phyloP scores from a whole-genome alignment of 2,329 filamentous ascomycete species.

The Fusarium irregulare region DNA sequence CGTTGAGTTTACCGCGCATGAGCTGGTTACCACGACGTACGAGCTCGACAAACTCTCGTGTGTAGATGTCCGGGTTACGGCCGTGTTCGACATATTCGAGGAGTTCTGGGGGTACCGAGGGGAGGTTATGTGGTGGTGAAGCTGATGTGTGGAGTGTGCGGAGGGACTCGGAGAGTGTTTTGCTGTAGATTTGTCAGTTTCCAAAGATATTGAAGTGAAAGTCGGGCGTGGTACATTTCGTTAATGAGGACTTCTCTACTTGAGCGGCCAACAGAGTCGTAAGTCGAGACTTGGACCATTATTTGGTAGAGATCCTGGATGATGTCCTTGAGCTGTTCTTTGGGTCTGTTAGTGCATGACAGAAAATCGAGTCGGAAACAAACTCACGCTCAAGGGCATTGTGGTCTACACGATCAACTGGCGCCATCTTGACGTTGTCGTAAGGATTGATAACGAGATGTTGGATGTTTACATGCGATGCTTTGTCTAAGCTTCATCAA shows the following conservation, averaged over 20 bases:
- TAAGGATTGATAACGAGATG: slow-evolving; percentile 2
- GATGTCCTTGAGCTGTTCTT: slow-evolving; percentile 70
- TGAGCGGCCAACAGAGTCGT: slow-evolving; percentile 64
- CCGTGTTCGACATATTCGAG: slow-evolving; percentile 77
- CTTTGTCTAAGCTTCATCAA: neutral
- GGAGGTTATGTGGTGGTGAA: slow-evolving; percentile 57
- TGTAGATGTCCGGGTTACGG: slow-evolving; percentile 80
- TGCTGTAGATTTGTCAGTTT: slow-evolving; percentile 45
- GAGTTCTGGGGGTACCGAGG: slow-evolving; percentile 69
- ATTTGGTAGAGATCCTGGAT: slow-evolving; percentile 73
- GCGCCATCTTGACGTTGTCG: slow-evolving; percentile 52
- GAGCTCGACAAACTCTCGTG: slow-evolving; percentile 77
- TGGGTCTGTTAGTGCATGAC: slow-evolving; percentile 15
- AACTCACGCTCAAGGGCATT: slow-evolving; percentile 55
- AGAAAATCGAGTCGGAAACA: neutral
- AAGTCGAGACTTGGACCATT: slow-evolving; percentile 71
- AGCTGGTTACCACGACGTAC: slow-evolving; percentile 74
- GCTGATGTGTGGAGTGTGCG: slow-evolving; percentile 56
- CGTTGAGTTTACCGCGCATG: slow-evolving; percentile 71
- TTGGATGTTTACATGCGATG: slow-evolving; percentile 14
- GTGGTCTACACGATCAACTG: slow-evolving; percentile 54
- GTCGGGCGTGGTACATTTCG: slow-evolving; percentile 57
- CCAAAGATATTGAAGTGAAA: too few relatives aligned
- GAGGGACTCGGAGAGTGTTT: slow-evolving; percentile 55
- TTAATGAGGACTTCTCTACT: slow-evolving; percentile 67